Evolutionary conservation across 352 stramenopile species (phyloP).

Genomic region (Phytophthora pluvialis): DNA sequence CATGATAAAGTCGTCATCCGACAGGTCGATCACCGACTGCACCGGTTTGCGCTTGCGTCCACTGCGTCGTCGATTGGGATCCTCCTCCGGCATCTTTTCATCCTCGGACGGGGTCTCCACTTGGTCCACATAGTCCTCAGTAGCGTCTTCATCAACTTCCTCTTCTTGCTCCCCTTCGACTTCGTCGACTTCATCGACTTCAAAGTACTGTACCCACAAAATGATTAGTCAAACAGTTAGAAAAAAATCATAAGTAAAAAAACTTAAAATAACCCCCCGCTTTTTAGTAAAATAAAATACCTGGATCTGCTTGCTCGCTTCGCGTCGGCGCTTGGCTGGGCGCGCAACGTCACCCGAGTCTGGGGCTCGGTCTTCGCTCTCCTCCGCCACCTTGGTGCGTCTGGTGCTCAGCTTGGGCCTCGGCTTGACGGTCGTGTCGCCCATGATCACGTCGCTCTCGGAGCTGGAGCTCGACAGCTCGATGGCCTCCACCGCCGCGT

Average conservation of each 20-base stretch:
- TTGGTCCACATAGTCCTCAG: conserved; percentile 50
- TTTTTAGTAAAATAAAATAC: conserved; percentile 31
- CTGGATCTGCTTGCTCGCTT: conserved; percentile 30
- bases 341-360: conserved; percentile 26
- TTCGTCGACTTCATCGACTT: conserved; percentile 26
- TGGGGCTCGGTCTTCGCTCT: conserved; percentile 13
- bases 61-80: conserved; percentile 46
- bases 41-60: conserved; percentile 36
- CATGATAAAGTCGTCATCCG: conserved; percentile 41
- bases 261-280: conserved; percentile 10
- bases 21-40: conserved; percentile 36
- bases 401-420: conserved; percentile 55
- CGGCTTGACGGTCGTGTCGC: conserved; percentile 19
- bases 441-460: conserved; percentile 30
- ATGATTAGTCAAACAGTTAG: conserved; percentile 19
- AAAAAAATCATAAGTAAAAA: conserved; percentile 17
- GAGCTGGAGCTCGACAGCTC: conserved; percentile 41
- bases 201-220: conserved; percentile 19
- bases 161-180: conserved; percentile 31
- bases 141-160: conserved; percentile 42
- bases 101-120: conserved; percentile 35
- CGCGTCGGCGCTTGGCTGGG: conserved; percentile 35
- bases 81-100: conserved; percentile 30
- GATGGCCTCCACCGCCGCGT: conserved; percentile 13
- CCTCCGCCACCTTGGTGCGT: conserved; percentile 18